Base-by-base conservation (phyloP, 306 rosid species). In the Abrus precatorius region DNA sequence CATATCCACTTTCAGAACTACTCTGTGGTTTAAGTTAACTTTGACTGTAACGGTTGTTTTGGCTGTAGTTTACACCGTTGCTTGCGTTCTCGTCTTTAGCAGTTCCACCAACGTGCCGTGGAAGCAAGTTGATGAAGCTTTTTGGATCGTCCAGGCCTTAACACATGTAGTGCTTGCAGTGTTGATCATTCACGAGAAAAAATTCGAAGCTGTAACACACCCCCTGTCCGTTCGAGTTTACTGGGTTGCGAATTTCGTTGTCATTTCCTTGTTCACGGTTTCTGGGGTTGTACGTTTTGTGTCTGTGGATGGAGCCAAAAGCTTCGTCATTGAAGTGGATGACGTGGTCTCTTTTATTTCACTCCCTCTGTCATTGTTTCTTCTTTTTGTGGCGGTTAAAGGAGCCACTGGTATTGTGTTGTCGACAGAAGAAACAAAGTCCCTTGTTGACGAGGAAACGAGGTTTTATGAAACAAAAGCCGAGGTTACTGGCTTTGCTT, bases 91-190 rank as follows among this genome's bases (percentile, higher is more conserved):
- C 2, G 49, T 81, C 1, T 87, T 93, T 50, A 76, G 55, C 10
- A 75, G 63, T 33, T 56, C 53, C 34, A 4, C 79, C 1, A 67
- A 78, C 11, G 41, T 32, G 5, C 72, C 81, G n/a, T 89, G 91
- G 96, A 87, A 59, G 61, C 69, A 81, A 38, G 30, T 77, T 7
- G 87, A 91, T 10, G 94, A 89, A 29, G 1, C 79, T 3, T 93
- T 91, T 69, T 93, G 96, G 94, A 71, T 85, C 29, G 70, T 89
- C 50, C 97, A 87, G 45, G 90, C 89, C 72, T 2, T 85, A 61
- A 88, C 93, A 62, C 91, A 93, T 49, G 74, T 45, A 0, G 76
- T 83, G 11, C 78, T 88, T 29, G 80, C 87, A 2, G n/a, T 91
- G 20, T 77, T 89, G 1, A 86, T 93, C 43, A 59, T 84, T 13